phyloP scores from a whole-genome alignment of 257 asterid species.

The Dorcoceras hygrometricum region DNA sequence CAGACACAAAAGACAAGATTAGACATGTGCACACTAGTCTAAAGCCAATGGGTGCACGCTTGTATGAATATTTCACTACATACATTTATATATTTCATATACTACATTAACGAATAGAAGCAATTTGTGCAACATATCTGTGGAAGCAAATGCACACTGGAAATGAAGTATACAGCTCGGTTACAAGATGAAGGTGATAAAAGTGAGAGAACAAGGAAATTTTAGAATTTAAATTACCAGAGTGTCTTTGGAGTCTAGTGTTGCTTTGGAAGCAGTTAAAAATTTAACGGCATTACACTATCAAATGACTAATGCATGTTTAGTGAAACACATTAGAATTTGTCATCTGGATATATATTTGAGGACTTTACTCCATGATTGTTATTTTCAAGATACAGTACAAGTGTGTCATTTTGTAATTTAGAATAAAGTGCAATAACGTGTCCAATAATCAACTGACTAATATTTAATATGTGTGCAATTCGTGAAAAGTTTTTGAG shows the following conservation, averaged over 20 bases:
- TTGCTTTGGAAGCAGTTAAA: neutral
- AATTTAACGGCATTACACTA: neutral
- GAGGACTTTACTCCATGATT: neutral
- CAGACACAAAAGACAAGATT: slow-evolving; percentile 4
- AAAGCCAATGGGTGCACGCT: slow-evolving; percentile 3
- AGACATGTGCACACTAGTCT: slow-evolving; percentile 1
- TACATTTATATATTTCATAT: neutral
- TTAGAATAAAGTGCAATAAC: neutral
- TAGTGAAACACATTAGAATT: neutral
- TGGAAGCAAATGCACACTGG: neutral
- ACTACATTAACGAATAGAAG: neutral
- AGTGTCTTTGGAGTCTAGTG: neutral
- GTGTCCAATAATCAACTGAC: no score
- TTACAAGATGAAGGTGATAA: neutral
- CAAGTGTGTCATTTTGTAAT: neutral
- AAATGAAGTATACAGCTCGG: neutral
- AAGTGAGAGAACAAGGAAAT: neutral
- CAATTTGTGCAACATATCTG: neutral
- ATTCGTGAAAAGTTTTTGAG: neutral
- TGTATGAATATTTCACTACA: slow-evolving; percentile 6
- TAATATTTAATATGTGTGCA: neutral
- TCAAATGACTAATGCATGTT: neutral
- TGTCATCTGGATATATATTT: neutral
- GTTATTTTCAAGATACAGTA: neutral
- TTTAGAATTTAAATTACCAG: neutral